These are phyloP conservation scores for Oryza glumipatula DNA, from an alignment of 176 grass and related monocot species.

Conservation along the genomic window DNA sequence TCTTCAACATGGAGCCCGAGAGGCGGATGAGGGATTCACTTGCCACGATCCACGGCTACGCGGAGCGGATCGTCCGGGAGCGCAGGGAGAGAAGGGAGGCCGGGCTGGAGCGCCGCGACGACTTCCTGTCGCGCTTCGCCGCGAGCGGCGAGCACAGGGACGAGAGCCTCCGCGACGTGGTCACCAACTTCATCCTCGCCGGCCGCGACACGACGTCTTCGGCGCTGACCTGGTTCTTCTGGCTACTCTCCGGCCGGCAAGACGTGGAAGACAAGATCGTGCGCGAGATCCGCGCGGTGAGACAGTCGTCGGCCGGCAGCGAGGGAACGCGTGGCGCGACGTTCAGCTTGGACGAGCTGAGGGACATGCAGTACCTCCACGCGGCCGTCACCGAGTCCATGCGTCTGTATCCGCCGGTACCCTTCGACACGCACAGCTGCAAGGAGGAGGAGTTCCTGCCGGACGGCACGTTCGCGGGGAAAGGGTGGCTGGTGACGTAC, in stretches of 20 bases:
- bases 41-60: conserved; percentile 47
- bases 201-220: conserved; percentile 80
- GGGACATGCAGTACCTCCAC: conserved; percentile 68
- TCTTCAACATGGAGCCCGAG: conserved; percentile 55
- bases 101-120: conserved; percentile 16
- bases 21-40: conserved; percentile 43
- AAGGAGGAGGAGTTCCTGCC: conserved; percentile 56
- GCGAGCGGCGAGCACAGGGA: conserved; percentile 40
- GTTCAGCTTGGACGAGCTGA: conserved; percentile 61
- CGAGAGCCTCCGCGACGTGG: conserved; percentile 58
- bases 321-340: background rate
- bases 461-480: conserved; percentile 55
- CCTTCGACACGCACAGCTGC: conserved; percentile 55
- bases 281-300: conserved; percentile 41
- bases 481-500: conserved; percentile 44
- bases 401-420: conserved; percentile 65
- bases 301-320: background rate
- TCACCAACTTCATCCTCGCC: conserved; percentile 71
- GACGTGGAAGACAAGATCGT: conserved; percentile 56
- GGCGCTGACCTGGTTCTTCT: conserved; percentile 85
- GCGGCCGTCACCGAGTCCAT: conserved; percentile 66
- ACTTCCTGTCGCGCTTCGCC: conserved; percentile 70
- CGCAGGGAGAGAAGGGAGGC: conserved; percentile 16
- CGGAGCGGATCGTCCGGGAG: conserved; percentile 43
- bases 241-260: conserved; percentile 52